Conservation (phyloP, 78 protist genomes). For the Polysphondylium violaceum region DNA sequence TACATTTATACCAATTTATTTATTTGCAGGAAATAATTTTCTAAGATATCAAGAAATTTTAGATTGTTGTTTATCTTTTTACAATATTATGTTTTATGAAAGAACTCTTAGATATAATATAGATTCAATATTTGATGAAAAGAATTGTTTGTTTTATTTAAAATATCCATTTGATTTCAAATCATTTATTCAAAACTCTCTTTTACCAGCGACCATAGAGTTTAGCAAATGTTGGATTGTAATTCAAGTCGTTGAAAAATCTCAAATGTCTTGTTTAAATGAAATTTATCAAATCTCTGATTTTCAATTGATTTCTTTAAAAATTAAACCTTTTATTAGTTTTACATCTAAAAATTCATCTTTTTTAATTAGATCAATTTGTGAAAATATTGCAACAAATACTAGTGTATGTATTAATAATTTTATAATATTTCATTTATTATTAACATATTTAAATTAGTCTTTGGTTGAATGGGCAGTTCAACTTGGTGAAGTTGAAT, state of each 20-base stretch:
- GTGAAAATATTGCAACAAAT: constrained; percentile 31
- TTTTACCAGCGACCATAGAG: not conserved
- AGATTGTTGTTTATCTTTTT: too few relatives aligned
- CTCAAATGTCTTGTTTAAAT: not conserved
- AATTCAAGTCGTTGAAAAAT: not conserved
- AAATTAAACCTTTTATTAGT: not conserved
- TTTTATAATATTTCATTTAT: not conserved
- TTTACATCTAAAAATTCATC: constrained; percentile 29
- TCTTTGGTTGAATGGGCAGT: constrained; percentile 45
- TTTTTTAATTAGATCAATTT: constrained; percentile 21
- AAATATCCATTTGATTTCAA: not conserved
- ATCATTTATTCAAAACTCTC: not conserved
- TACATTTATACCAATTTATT: too few relatives aligned
- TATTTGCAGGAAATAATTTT: too few relatives aligned
- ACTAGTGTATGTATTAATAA: not conserved
- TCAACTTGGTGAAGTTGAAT: constrained; percentile 40
- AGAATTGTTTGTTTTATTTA: constrained; percentile 5
- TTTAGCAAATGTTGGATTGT: constrained; percentile 29
- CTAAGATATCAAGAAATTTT: too few relatives aligned
- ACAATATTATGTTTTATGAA: constrained; percentile 27
- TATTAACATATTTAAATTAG: not conserved
- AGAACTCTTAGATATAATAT: constrained; percentile 6
- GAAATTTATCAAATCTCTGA: not conserved
- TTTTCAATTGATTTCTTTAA: not conserved
- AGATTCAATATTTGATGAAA: constrained; percentile 43